Base-by-base conservation (phyloP, 2,329 filamentous ascomycete genomes). In the Pyricularia sp. region DNA sequence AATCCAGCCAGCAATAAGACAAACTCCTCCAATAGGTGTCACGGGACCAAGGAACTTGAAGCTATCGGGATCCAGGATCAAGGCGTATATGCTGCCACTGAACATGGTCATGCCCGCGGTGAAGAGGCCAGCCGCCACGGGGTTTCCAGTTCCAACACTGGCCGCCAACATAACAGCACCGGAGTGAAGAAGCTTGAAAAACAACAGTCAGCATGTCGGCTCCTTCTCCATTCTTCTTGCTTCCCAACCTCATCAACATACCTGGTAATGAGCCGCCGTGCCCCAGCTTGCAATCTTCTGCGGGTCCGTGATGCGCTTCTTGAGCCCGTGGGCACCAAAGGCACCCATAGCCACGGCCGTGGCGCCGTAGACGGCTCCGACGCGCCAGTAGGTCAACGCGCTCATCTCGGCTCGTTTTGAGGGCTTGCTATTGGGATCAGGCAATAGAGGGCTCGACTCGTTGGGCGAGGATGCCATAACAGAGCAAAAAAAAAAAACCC, bases 211-310 rank as follows among this genome's bases (percentile, higher is more conserved):
- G 65, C 50, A 58, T 11, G 9, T 33, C 31, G 9, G 31, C 31
- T 33, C 31, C 31, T 33, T 33, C 7, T 33, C 31, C 10, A 9
- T 33, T 33, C 10, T 10, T 9, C 2, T 10, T 2, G 2, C 10
- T 33, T 33, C 31, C 31, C 31, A 33, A 9, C 31, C 10, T n/a
- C 17, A n/a, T 7, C 42, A 1, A 11, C 12, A 72, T 77, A 89
- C 88, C 79, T 90, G 88, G 73, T 91, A 91, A 59, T 91, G 88
- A 2, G 88, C 88, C 1, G 88, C 89, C 0, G 88, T 91, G 12
- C 78, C 77, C 84, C 87, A 91, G 75, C 82, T 89, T 6, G 86
- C 84, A 59, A 90, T 76, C 70, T 82, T 82, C 14, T 81, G 77
- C 3, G 88, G 87, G 72, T 90, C 88, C 11, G 83, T 74, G 74